phyloP scores from a whole-genome alignment of 257 asterid species.

The Craterostigma plantagineum region DNA sequence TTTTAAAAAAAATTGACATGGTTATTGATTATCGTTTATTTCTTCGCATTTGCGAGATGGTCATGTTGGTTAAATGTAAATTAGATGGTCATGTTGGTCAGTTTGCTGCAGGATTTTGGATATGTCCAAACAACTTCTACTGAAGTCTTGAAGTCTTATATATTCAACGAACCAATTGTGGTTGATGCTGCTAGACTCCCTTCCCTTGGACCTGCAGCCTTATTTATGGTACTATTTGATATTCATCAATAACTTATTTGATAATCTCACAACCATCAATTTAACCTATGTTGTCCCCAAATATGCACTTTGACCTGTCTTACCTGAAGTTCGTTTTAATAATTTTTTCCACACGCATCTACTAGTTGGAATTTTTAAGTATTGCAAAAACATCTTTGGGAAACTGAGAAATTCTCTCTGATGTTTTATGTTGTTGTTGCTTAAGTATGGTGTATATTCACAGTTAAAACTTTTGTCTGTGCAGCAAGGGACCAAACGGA shows the following conservation, averaged over 20 bases:
- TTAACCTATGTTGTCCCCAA: slow-evolving; percentile 8
- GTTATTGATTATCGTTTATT: neutral
- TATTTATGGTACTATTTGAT: slow-evolving; percentile 60
- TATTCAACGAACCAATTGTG: slow-evolving; percentile 93
- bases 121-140: slow-evolving; percentile 96
- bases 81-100: slow-evolving; percentile 10
- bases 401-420: too few relatives aligned
- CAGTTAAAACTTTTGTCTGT: slow-evolving; percentile 17
- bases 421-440: neutral
- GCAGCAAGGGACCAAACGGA: slow-evolving; percentile 97
- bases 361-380: too few relatives aligned
- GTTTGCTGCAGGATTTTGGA: slow-evolving; percentile 72
- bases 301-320: slow-evolving; percentile 4
- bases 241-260: too few relatives aligned
- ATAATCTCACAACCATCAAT: slow-evolving; percentile 2
- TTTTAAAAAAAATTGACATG: neutral
- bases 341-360: too few relatives aligned
- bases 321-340: neutral
- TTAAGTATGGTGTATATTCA: slow-evolving; percentile 5
- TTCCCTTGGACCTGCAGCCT: slow-evolving; percentile 83
- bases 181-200: slow-evolving; percentile 86
- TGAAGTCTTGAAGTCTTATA: slow-evolving; percentile 79
- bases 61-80: slow-evolving; percentile 1
- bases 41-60: too few relatives aligned
- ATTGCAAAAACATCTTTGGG: too few relatives aligned